Conservation (phyloP, 2,329 filamentous ascomycete genomes). For the Podosphaera xanthii region DNA sequence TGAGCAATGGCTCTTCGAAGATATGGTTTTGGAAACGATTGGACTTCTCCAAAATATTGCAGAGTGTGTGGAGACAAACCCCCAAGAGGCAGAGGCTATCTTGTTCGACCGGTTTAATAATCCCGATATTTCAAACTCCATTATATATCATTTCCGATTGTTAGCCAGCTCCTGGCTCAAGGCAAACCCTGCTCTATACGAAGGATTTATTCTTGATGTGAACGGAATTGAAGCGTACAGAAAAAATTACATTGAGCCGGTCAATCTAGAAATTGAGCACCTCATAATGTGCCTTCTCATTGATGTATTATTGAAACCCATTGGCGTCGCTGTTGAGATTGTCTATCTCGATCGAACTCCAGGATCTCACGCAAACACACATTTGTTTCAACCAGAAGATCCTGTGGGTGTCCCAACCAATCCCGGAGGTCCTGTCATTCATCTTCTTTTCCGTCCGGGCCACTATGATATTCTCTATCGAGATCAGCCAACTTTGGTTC, state of each 20-base stretch:
- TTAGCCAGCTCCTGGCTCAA: slow-evolving; percentile 73
- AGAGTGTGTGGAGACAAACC: slow-evolving; percentile 24
- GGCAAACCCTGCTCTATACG: slow-evolving; percentile 43
- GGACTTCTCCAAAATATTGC: slow-evolving; percentile 42
- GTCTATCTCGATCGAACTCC: slow-evolving; percentile 75
- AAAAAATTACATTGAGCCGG: slow-evolving; percentile 44
- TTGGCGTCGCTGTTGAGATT: slow-evolving; percentile 62
- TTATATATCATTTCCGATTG: slow-evolving; percentile 70
- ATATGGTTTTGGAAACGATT: slow-evolving; percentile 59
- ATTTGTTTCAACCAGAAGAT: slow-evolving; percentile 20
- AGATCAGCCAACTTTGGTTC: slow-evolving; percentile 13
- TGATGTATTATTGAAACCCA: slow-evolving; percentile 57
- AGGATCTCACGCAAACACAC: slow-evolving; percentile 48
- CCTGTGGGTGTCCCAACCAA: slow-evolving; percentile 16
- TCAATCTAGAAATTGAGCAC: slow-evolving; percentile 71
- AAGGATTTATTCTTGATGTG: slow-evolving; percentile 43
- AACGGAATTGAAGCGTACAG: slow-evolving; percentile 44
- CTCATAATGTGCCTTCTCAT: slow-evolving; percentile 59
- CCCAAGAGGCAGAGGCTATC: slow-evolving; percentile 28
- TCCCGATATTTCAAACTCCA: slow-evolving; percentile 37
- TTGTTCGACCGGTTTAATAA: slow-evolving; percentile 52
- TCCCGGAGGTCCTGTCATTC: slow-evolving; percentile 27
- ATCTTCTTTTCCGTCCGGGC: slow-evolving; percentile 44
- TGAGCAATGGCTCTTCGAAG: slow-evolving; percentile 47
- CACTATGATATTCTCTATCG: slow-evolving; percentile 92